Evolutionary conservation across 768 basidiomycete genomes (phyloP).

Genomic region (Tulasnella sp.): DNA sequence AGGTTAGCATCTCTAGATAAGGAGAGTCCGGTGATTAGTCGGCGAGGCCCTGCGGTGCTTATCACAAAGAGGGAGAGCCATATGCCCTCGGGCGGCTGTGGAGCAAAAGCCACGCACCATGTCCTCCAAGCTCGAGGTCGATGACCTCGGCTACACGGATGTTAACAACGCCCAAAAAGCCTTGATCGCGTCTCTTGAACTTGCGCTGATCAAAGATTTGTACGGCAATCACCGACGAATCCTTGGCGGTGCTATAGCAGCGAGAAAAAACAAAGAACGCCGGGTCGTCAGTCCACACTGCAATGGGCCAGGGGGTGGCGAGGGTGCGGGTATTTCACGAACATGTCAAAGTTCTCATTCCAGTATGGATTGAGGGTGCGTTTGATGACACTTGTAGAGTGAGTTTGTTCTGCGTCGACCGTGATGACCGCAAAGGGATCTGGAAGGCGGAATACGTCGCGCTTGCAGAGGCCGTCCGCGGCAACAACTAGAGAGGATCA

Average conservation of each 20-base stretch:
- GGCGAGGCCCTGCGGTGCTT: neutral
- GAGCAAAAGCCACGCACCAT: constrained; percentile 57
- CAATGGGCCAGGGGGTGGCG: neutral
- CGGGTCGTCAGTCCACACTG: constrained; percentile 11
- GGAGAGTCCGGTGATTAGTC: neutral
- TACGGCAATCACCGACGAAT: constrained; percentile 95
- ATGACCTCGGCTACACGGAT: constrained; percentile 84
- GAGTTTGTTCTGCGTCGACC: constrained; percentile 95
- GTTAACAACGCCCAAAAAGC: constrained; percentile 97
- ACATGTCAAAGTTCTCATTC: constrained; percentile 99
- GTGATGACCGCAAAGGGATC: constrained; percentile 99
- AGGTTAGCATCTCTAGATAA: constrained; percentile 82
- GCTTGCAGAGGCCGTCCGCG: constrained; percentile 88
- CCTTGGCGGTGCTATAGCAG: constrained; percentile 76
- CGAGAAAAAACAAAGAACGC: constrained; percentile 2
- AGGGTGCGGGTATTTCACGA: constrained; percentile 36
- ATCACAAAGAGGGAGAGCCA: neutral
- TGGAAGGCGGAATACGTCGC: constrained; percentile 92
- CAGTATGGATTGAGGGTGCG: constrained; percentile 93
- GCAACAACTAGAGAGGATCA: constrained; percentile 69
- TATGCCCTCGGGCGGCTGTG: neutral
- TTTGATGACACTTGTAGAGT: constrained; percentile 95
- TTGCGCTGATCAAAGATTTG: constrained; percentile 99
- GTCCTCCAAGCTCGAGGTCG: constrained; percentile 87
- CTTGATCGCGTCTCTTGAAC: constrained; percentile 97